Evolutionary conservation across 2,329 filamentous ascomycete species (phyloP).

Genomic region (Fusarium haematococcum): DNA sequence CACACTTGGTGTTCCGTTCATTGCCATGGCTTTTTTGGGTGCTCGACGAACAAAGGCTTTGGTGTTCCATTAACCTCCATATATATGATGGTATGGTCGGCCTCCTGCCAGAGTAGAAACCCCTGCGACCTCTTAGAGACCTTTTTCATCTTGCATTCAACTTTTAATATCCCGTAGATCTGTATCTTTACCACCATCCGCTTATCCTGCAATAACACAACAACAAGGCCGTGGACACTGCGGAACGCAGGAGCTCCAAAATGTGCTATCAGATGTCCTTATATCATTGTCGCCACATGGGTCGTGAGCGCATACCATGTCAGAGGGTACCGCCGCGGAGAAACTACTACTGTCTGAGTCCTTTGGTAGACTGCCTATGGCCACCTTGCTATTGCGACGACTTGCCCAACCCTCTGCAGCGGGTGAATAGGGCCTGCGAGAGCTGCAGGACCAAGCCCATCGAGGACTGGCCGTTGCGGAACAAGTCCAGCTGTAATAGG

Average conservation of each 20-base stretch:
- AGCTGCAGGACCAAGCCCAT: slow-evolving; percentile 1
- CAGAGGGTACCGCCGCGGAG: neutral
- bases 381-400: slow-evolving; percentile 2
- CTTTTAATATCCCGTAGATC: neutral
- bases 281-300: slow-evolving; percentile 39
- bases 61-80: neutral
- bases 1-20: neutral
- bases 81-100: neutral
- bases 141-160: neutral
- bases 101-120: neutral
- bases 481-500: neutral
- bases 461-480: neutral
- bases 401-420: neutral
- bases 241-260: neutral
- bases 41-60: neutral
- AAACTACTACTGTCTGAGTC: neutral
- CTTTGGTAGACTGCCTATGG: slow-evolving; percentile 12
- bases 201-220: neutral
- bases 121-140: neutral
- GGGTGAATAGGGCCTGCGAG: slow-evolving; percentile 5
- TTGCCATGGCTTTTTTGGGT: neutral
- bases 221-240: neutral
- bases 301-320: slow-evolving; percentile 16
- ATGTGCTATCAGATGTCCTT: slow-evolving; percentile 40
- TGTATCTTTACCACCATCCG: neutral